Evolutionary conservation across 2,329 filamentous ascomycete genomes (phyloP).

Genomic region (Cryoendolithus antarcticus): DNA sequence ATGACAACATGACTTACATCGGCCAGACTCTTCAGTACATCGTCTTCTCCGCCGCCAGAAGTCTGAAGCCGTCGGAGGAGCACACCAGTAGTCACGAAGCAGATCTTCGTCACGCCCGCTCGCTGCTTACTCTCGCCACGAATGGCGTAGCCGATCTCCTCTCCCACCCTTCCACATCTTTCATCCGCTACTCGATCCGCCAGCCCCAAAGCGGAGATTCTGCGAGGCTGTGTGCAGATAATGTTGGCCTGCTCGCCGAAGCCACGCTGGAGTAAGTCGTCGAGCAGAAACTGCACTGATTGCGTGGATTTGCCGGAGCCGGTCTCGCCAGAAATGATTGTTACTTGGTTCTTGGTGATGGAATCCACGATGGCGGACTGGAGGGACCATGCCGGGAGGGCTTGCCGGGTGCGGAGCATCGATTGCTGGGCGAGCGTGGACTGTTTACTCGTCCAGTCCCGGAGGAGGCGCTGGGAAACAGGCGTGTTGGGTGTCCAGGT

Average conservation of each 20-base stretch:
- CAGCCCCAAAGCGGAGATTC: conserved; percentile 86
- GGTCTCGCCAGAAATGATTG: conserved; percentile 93
- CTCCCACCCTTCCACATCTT: conserved; percentile 65
- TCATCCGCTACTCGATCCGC: conserved; percentile 93
- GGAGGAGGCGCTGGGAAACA: conserved; percentile 45
- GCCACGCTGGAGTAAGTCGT: conserved; percentile 68
- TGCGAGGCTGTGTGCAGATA: conserved; percentile 85
- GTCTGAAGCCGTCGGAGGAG: conserved; percentile 83
- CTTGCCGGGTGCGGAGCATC: conserved; percentile 62
- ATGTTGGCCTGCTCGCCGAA: conserved; percentile 75
- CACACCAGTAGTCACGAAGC: conserved; percentile 92
- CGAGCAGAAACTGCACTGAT: conserved; percentile 88
- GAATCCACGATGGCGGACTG: conserved; percentile 64
- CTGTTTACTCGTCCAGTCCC: conserved; percentile 59
- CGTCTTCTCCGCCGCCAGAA: conserved; percentile 65
- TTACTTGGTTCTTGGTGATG: conserved; percentile 69
- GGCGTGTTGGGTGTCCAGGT: conserved; percentile 48
- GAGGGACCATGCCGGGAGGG: conserved; percentile 77
- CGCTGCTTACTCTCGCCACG: conserved; percentile 75
- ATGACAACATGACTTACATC: conserved; percentile 92
- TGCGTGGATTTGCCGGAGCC: conserved; percentile 96
- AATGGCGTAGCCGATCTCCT: conserved; percentile 85
- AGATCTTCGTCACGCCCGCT: conserved; percentile 66
- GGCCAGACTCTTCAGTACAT: conserved; percentile 67
- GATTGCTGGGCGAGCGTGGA: conserved; percentile 51